Base-by-base conservation (phyloP, 2,329 filamentous ascomycete species). In the Penicillium sp. region DNA sequence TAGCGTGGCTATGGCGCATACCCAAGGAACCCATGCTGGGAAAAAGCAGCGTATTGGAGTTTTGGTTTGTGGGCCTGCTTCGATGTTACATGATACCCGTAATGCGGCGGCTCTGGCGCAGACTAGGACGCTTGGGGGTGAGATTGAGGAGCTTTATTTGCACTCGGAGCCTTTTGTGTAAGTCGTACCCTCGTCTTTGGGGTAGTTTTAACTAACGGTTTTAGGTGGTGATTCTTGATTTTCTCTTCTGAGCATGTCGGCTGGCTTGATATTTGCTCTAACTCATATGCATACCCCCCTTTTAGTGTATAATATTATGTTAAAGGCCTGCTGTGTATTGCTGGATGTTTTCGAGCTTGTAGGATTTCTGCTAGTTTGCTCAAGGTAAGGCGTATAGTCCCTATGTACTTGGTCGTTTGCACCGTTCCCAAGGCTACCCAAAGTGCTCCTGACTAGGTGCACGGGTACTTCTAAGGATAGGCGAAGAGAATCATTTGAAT, bases 81-180 rank as follows among this genome's bases (percentile, higher is more conserved):
- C 67, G 10, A 77, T 78, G 75, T 67, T 75, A 49, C 66, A 74
- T 42, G 74, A 77, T 64, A 70, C 74, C 4, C 64, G 73, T 1
- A 75, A 77, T 57, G 74, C 73, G 2, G 73, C 74, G 13, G 74
- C 74, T 3, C 44, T 51, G n/a, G 69, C 69, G 46, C 74, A 78
- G 51, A 43, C 68, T 45, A 52, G 57, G 7, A 65, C 70, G 5
- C 29, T 76, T 15, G 66, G 52, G 15, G 69, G 66, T 3, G 58
- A 57, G 31, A 42, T 61, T 6, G 60, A 60, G 50, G 68, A 69
- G 27, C 60, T 76, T 2, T 76, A 75, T 60, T 51, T 77, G 49
- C 75, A 78, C 57, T 68, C 71, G 9, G 75, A 78, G 56, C 67
- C 75, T 55, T 78, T 77, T 55, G 68, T 65, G 50, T 28, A 9